These are phyloP conservation scores for Cymodocea nodosa DNA, from an alignment of 116 monocot genomes.

Conservation along the genomic window DNA sequence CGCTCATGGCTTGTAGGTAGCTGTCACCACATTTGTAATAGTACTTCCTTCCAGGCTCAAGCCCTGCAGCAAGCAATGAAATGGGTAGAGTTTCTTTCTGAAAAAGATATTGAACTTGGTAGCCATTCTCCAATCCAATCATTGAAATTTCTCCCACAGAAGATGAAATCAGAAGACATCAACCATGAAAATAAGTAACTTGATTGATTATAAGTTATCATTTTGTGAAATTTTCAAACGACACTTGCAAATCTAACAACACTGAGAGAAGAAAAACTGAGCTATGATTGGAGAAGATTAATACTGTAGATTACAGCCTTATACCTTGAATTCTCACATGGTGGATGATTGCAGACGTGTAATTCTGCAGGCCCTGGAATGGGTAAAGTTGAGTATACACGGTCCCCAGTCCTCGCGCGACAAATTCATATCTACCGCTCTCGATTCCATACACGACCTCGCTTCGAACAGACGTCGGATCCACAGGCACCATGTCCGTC, in stretches of 20 bases:
- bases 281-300: no score
- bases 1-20: conserved; percentile 43
- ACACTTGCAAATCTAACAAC: no score
- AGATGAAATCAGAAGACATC: background rate
- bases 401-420: conserved; percentile 24
- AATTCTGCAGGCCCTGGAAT: conserved; percentile 64
- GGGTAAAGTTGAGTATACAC: conserved; percentile 83
- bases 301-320: background rate
- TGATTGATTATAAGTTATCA: no score
- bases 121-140: no score
- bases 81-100: no score
- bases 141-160: background rate
- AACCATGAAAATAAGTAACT: background rate
- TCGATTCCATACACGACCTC: conserved; percentile 80
- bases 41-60: conserved; percentile 52
- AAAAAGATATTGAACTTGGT: no score
- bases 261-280: no score
- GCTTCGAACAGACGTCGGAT: conserved; percentile 36
- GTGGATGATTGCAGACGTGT: conserved; percentile 91
- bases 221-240: no score
- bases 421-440: conserved; percentile 29
- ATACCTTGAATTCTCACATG: conserved; percentile 80
- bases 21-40: conserved; percentile 86
- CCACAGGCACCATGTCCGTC: conserved; percentile 29
- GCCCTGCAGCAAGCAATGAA: conserved; percentile 20